These are phyloP conservation scores for Quercus phellos DNA, from an alignment of 331 rosid genomes.

Conservation along the genomic window DNA sequence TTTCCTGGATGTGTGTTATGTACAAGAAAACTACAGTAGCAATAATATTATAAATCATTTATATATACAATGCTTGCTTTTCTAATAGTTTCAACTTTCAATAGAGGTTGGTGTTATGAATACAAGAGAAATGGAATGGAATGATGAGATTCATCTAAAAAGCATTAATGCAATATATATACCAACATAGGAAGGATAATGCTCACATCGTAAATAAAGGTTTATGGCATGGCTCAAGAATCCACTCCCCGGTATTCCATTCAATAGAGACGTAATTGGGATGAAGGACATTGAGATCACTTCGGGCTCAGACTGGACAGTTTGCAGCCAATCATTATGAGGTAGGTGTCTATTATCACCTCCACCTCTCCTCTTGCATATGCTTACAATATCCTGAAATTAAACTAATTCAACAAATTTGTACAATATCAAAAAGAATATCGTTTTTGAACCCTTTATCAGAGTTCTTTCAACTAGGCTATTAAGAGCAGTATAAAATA, in stretches of 20 bases:
- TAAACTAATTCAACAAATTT: conserved; percentile 19
- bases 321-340: conserved; percentile 82
- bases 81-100: no score
- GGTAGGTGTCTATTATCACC: conserved; percentile 44
- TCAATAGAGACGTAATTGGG: conserved; percentile 83
- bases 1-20: no score
- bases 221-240: conserved; percentile 97
- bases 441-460: background rate
- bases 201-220: conserved; percentile 92
- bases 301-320: conserved; percentile 84
- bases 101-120: background rate
- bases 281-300: conserved; percentile 92
- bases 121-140: background rate
- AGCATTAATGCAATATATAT: background rate
- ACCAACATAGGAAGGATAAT: conserved; percentile 20
- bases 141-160: conserved; percentile 8
- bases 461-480: conserved; percentile 3
- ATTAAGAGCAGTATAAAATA: conserved; percentile 17
- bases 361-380: conserved; percentile 89
- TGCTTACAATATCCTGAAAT: conserved; percentile 65
- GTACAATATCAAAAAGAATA: background rate
- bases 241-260: conserved; percentile 96
- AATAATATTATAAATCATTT: no score
- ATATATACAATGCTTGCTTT: no score
- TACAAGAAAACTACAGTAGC: no score